These are phyloP conservation scores for Akanthomyces dipterigenus DNA, from an alignment of 2,329 filamentous ascomycete species.

Conservation along the genomic window DNA sequence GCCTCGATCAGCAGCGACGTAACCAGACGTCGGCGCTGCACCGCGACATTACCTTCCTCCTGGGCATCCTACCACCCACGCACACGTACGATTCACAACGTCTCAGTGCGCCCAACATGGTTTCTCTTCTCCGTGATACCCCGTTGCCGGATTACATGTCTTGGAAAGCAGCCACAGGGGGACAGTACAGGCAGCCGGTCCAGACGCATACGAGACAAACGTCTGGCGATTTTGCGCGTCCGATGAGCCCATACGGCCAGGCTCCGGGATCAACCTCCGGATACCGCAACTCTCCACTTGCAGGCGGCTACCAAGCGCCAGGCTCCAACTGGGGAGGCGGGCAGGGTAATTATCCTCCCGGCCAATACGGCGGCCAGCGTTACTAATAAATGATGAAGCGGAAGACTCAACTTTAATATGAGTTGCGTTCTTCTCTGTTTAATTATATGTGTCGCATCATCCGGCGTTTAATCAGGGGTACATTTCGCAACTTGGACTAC, in stretches of 20 bases:
- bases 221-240: slow-evolving; percentile 39
- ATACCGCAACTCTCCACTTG: slow-evolving; percentile 46
- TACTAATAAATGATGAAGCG: not conserved
- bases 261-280: slow-evolving; percentile 32
- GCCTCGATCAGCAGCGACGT: slow-evolving; percentile 70
- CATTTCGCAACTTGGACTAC: not conserved
- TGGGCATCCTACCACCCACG: slow-evolving; percentile 69
- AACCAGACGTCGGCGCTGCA: slow-evolving; percentile 64
- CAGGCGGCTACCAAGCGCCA: slow-evolving; percentile 1
- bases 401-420: not conserved
- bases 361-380: slow-evolving; percentile 8
- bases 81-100: slow-evolving; percentile 64
- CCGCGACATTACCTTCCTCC: slow-evolving; percentile 55
- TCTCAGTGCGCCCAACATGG: slow-evolving; percentile 65
- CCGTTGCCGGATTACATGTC: slow-evolving; percentile 55
- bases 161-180: slow-evolving; percentile 42
- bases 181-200: slow-evolving; percentile 28
- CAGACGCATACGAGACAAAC: slow-evolving; percentile 33
- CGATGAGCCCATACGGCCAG: slow-evolving; percentile 42
- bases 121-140: slow-evolving; percentile 64
- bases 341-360: not conserved
- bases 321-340: slow-evolving; percentile 1
- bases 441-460: not conserved
- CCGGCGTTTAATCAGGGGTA: slow-evolving; percentile 4
- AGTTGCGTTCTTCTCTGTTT: not conserved